A percentile compares a stretch with the other conserved stretches of the same genome.
Evolutionary conservation across 2,329 filamentous ascomycete species (phyloP).

Genomic region (Fusarium globosum): DNA sequence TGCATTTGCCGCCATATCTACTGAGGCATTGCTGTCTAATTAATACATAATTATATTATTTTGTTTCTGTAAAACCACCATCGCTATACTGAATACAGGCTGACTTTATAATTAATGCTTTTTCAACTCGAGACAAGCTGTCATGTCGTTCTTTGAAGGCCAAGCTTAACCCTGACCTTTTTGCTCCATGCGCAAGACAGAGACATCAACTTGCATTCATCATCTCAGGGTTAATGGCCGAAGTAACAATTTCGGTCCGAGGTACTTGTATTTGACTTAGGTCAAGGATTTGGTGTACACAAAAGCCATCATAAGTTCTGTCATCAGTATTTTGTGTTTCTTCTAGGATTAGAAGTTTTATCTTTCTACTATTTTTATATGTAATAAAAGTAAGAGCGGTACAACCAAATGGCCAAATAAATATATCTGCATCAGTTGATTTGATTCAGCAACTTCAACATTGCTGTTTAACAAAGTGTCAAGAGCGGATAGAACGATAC

Average conservation of each 20-base stretch:
- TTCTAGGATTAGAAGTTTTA: background rate
- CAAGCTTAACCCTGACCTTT: background rate
- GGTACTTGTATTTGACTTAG: background rate
- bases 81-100: accelerated
- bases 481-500: background rate
- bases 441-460: background rate
- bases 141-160: background rate
- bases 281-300: too few relatives aligned
- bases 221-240: background rate
- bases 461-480: background rate
- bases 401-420: background rate
- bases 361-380: too few relatives aligned
- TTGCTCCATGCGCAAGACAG: background rate
- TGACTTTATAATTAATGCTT: background rate
- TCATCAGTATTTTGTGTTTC: background rate
- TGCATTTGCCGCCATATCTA: background rate
- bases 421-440: background rate
- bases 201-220: background rate
- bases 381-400: background rate
- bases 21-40: background rate
- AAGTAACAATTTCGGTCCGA: background rate
- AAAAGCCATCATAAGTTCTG: background rate
- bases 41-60: accelerated
- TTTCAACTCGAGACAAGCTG: background rate
- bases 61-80: background rate